These are phyloP conservation scores for Russula sp. DNA, from an alignment of 768 basidiomycete species.

Conservation along the genomic window DNA sequence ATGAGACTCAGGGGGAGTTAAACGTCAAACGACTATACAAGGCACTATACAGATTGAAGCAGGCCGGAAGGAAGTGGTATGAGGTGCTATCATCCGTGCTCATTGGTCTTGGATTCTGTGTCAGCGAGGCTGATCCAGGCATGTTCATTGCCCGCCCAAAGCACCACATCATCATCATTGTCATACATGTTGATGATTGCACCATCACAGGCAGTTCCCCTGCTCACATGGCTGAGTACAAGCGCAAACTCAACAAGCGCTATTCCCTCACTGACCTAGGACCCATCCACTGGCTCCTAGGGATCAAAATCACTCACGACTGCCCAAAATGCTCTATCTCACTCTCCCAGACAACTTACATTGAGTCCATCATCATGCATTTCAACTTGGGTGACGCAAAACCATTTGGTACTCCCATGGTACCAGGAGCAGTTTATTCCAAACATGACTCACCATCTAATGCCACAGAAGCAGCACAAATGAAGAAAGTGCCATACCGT, in stretches of 20 bases:
- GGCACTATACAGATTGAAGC: background rate
- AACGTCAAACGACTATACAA: background rate
- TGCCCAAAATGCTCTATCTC: background rate
- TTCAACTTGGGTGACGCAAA: no score
- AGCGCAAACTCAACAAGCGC: background rate
- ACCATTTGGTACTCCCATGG: no score
- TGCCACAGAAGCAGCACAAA: background rate
- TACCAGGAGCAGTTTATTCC: no score
- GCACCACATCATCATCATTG: no score
- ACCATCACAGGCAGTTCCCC: background rate
- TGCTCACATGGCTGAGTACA: background rate
- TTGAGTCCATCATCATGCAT: background rate
- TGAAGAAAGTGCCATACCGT: background rate
- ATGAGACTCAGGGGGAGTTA: background rate
- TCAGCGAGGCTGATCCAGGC: no score
- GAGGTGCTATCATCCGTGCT: no score
- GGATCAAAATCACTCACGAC: background rate
- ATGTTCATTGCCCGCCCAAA: no score
- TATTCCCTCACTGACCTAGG: no score
- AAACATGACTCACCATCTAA: background rate
- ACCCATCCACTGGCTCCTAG: background rate
- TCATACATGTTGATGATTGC: background rate
- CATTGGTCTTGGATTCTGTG: no score
- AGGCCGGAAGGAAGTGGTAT: background rate
- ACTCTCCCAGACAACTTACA: background rate